These are phyloP conservation scores for Veloporphyrellus conicus DNA, from an alignment of 1,284 basidiomycete species.

Conservation along the genomic window DNA sequence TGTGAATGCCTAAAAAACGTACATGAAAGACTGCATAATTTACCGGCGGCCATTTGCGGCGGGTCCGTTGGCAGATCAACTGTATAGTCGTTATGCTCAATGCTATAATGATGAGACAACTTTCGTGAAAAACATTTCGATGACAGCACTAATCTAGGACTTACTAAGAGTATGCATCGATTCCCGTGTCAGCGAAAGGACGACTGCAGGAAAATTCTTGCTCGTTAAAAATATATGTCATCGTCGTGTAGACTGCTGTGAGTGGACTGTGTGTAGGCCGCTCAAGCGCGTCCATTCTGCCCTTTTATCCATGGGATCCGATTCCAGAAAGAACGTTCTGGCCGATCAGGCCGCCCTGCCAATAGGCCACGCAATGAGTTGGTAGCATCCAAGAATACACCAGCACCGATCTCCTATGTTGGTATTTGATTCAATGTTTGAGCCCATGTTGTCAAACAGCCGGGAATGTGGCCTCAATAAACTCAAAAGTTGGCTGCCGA, in stretches of 20 bases:
- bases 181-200: neutral
- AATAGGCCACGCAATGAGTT: conserved; percentile 5
- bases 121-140: conserved; percentile 3
- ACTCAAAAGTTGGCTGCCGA: too few relatives aligned
- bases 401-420: neutral
- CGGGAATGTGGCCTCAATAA: too few relatives aligned
- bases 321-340: neutral
- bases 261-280: neutral
- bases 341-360: conserved; percentile 7
- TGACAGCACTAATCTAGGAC: neutral
- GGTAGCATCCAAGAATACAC: neutral
- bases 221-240: conserved; percentile 2
- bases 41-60: conserved; percentile 3
- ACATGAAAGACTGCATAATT: neutral
- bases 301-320: neutral
- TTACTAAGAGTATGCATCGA: conserved; percentile 3
- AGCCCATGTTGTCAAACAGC: too few relatives aligned
- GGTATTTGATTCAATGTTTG: too few relatives aligned
- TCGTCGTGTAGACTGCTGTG: neutral
- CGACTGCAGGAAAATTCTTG: neutral
- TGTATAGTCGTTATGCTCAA: neutral
- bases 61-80: neutral
- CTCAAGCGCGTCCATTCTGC: neutral
- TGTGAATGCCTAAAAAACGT: neutral
- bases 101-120: neutral